Percentiles rank a stretch among this genome's conserved stretches.
Evolutionary conservation across 2,329 filamentous ascomycete genomes (phyloP).

Genomic region (Aspergillus oerlinghausenensis): DNA sequence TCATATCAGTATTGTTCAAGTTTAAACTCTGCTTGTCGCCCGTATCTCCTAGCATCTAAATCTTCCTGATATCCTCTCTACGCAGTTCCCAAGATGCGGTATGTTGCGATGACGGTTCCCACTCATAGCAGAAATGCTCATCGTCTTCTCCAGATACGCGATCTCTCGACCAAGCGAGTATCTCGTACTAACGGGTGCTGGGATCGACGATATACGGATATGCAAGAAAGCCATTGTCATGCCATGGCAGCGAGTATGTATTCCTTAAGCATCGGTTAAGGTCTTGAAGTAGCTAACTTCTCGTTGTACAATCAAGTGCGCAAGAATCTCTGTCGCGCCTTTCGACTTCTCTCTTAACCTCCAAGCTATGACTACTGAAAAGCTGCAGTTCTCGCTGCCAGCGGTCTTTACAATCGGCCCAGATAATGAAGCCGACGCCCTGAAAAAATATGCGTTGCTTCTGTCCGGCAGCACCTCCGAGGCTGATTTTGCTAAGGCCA

Average conservation of each 20-base stretch:
- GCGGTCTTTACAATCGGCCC: constrained; percentile 85
- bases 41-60: no score
- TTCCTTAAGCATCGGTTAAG: background rate
- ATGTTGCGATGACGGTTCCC: background rate
- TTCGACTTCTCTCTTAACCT: constrained; percentile 79
- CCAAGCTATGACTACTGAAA: constrained; percentile 86
- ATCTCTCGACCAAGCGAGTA: constrained; percentile 75
- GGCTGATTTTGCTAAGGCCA: constrained; percentile 26
- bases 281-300: background rate
- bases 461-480: constrained; percentile 60
- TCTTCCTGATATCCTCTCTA: background rate
- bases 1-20: no score
- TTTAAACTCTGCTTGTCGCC: no score
- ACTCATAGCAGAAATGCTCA: background rate
- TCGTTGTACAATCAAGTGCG: constrained; percentile 16
- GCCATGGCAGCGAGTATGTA: constrained; percentile 59
- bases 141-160: constrained; percentile 51
- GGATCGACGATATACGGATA: constrained; percentile 69
- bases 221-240: constrained; percentile 70
- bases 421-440: constrained; percentile 62
- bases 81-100: constrained; percentile 14
- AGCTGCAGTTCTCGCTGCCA: constrained; percentile 74
- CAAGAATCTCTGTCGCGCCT: constrained; percentile 37
- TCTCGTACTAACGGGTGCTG: constrained; percentile 79
- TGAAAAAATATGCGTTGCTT: constrained; percentile 79